A percentile compares a stretch with the other conserved stretches of the same genome.
Evolutionary conservation across 23 red algal genomes (phyloP).

Genomic region (Rhodosorus marinus): DNA sequence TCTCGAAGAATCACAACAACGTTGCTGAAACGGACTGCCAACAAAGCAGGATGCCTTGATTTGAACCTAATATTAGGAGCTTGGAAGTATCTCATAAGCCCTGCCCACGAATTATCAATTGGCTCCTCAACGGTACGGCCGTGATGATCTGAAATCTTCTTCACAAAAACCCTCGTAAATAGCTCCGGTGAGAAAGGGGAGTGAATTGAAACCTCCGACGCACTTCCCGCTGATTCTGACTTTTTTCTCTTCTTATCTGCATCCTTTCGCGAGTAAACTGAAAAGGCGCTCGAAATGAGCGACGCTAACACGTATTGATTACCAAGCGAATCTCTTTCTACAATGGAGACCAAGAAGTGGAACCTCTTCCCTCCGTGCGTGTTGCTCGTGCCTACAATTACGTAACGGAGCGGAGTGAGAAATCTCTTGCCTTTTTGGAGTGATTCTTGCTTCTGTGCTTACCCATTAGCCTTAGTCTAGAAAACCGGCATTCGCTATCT

Average conservation of each 20-base stretch:
- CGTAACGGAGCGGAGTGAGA: no score
- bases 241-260: slow-evolving; percentile 66
- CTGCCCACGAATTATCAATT: slow-evolving; percentile 67
- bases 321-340: slow-evolving; percentile 19
- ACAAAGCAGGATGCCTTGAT: slow-evolving; percentile 62
- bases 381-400: slow-evolving; percentile 35
- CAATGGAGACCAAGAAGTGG: slow-evolving; percentile 43
- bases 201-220: background rate
- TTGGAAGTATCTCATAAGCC: slow-evolving; percentile 68
- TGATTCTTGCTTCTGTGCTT: no score
- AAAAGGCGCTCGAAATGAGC: slow-evolving; percentile 56
- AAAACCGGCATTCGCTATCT: slow-evolving; percentile 51
- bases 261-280: slow-evolving; percentile 73
- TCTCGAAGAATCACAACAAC: slow-evolving; percentile 29
- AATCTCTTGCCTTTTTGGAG: no score
- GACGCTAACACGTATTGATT: slow-evolving; percentile 19
- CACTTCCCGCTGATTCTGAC: background rate
- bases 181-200: slow-evolving; percentile 67
- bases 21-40: slow-evolving; percentile 64
- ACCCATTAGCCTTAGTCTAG: slow-evolving; percentile 49
- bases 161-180: slow-evolving; percentile 46
- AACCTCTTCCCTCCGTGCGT: slow-evolving; percentile 48
- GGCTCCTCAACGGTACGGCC: slow-evolving; percentile 36
- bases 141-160: slow-evolving; percentile 46
- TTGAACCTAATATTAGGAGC: slow-evolving; percentile 90